These are phyloP conservation scores for Sisymbrium irio DNA, from an alignment of 345 rosid genomes.

Conservation along the genomic window DNA sequence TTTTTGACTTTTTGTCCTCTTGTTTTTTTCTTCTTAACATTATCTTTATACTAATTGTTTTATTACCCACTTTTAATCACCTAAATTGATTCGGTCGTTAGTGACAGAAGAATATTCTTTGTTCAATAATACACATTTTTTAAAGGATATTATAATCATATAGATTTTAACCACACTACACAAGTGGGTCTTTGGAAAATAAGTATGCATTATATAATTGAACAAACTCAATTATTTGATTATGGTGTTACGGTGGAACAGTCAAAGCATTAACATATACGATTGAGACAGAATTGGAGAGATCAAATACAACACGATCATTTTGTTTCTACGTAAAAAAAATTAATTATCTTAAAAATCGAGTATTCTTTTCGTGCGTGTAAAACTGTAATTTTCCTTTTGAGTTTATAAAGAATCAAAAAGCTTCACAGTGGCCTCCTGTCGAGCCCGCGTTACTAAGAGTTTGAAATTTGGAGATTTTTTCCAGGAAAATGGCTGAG, in stretches of 20 bases:
- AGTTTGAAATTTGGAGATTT: background rate
- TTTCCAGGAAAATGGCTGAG: slow-evolving; percentile 76
- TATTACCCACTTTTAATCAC: background rate
- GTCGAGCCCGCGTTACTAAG: background rate
- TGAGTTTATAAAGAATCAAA: too few relatives aligned
- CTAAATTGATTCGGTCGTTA: background rate
- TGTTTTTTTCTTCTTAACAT: background rate
- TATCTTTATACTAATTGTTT: background rate
- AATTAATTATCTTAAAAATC: background rate
- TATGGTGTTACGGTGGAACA: background rate
- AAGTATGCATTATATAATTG: slow-evolving; percentile 6
- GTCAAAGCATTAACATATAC: slow-evolving; percentile 1
- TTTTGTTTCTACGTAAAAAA: background rate
- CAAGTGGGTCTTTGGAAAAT: slow-evolving; percentile 24
- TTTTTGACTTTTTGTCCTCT: background rate
- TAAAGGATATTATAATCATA: background rate
- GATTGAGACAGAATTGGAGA: background rate
- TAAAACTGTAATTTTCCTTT: background rate
- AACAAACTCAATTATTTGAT: slow-evolving; percentile 29
- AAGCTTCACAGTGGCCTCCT: too few relatives aligned
- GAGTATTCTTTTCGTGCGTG: background rate
- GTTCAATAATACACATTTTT: slow-evolving; percentile 11
- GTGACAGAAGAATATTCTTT: background rate
- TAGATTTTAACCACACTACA: background rate
- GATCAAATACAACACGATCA: background rate